phyloP scores from a whole-genome alignment of 495 filamentous ascomycete genomes.

The Immersiella caudata region DNA sequence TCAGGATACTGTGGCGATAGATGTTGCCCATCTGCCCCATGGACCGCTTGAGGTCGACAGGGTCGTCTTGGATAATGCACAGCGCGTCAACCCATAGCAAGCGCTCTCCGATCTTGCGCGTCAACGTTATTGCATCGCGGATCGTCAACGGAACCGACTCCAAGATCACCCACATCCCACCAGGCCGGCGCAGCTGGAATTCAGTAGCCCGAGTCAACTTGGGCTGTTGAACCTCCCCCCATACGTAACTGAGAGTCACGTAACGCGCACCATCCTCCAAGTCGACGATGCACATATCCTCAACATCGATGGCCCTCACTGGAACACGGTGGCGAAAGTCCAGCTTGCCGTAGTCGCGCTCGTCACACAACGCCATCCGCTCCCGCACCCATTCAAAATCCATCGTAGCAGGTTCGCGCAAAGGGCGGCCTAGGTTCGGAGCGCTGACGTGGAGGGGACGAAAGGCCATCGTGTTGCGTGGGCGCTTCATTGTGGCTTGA shows the following conservation, averaged over 20 bases:
- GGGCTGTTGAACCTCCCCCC: not conserved
- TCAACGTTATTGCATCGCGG: not conserved
- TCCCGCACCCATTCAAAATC: slow-evolving; percentile 6
- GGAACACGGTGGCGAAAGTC: not conserved
- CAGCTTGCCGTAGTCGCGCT: not conserved
- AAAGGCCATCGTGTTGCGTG: not conserved
- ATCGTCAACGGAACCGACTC: slow-evolving; percentile 1
- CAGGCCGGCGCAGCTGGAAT: not conserved
- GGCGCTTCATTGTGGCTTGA: not conserved
- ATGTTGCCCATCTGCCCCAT: not conserved
- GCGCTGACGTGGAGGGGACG: not conserved
- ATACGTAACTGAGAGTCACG: not conserved
- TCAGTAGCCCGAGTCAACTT: not conserved
- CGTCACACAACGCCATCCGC: not conserved
- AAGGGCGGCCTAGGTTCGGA: not conserved
- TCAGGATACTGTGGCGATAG: not conserved
- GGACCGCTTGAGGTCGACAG: not conserved
- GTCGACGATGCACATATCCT: slow-evolving; percentile 7
- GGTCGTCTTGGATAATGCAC: not conserved
- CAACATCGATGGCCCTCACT: slow-evolving; percentile 5
- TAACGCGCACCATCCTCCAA: not conserved
- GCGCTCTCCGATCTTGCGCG: not conserved
- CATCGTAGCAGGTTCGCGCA: not conserved
- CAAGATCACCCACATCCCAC: not conserved
- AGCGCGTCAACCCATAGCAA: not conserved